Evolutionary conservation across 176 grass and related monocot genomes (phyloP), one percentile per base, ranked within the genome.

Genomic region (Avena atlantica): DNA sequence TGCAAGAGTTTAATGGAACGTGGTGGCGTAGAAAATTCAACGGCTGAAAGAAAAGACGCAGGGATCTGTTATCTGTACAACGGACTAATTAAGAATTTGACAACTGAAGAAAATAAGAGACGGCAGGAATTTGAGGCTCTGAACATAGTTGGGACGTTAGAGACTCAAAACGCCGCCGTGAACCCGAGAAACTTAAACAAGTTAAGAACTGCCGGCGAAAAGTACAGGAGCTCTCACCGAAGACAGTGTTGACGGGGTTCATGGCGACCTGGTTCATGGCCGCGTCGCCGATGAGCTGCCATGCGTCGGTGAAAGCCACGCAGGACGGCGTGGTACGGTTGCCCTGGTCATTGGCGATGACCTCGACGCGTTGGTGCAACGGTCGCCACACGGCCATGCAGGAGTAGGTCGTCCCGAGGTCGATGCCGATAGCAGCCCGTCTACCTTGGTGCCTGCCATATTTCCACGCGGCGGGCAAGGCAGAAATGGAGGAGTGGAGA

Each of bases 391-490:
- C 95, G 44, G 89, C 95, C 31, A 34, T 3, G 31, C 31, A 34
- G 31, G 31, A 34, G 31, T 34, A 34, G 31, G 31, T 34, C 31
- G 94, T 95, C 9, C 94, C 94, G 9, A 96, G 91, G 88, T 96
- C 94, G 81, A 96, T 96, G 50, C 94, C 94, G 89, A 96, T 96
- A 67, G 94, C 94, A 59, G 94, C 27, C 94, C 94, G 45, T 96
- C 94, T 14, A 53, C 51, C 51, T 53, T 53, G 51, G 13, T 53
- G 13, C 51, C 3, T 19, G 29, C 65, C 65, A 34, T 34, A 68
- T 68, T 15, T 68, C 65, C 65, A 19, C 65, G 29, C 29, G 31
- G 31, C 31, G 31, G 15, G 16, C 15, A 40, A 58, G 6, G 55
- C 55, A 58, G 55, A 37, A 36, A 34, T 36, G 66, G 66, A 16